These are phyloP conservation scores for Oleoguttula mirabilis DNA, from an alignment of 495 filamentous ascomycete species.

Conservation along the genomic window DNA sequence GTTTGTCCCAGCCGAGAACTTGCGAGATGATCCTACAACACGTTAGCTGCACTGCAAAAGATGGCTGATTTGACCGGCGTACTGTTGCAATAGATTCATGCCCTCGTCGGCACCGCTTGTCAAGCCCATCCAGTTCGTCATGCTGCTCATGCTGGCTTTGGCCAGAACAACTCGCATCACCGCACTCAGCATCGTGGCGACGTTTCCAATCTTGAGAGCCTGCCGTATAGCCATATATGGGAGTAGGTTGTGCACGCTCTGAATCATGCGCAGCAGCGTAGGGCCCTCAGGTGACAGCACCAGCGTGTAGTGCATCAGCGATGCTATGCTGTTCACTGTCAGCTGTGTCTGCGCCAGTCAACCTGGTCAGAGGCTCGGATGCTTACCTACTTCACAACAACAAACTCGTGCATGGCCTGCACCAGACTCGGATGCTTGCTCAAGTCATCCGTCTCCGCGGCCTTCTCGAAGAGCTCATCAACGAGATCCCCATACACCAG, in stretches of 20 bases:
- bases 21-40: slow-evolving; percentile 47
- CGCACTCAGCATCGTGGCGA: slow-evolving; percentile 54
- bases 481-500: slow-evolving; percentile 47
- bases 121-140: slow-evolving; percentile 54
- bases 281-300: slow-evolving; percentile 52
- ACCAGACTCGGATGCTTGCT: slow-evolving; percentile 45
- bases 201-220: slow-evolving; percentile 54
- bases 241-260: slow-evolving; percentile 45
- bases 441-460: slow-evolving; percentile 40
- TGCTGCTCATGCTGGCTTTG: slow-evolving; percentile 47
- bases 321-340: slow-evolving; percentile 38
- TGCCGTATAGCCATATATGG: slow-evolving; percentile 50
- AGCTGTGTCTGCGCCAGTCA: not conserved
- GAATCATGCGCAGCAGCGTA: slow-evolving; percentile 45
- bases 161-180: slow-evolving; percentile 51
- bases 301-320: slow-evolving; percentile 51
- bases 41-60: not conserved
- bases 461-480: slow-evolving; percentile 44
- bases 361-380: not conserved
- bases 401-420: slow-evolving; percentile 45
- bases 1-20: slow-evolving; percentile 48
- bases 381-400: slow-evolving; percentile 41
- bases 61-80: slow-evolving; percentile 3
- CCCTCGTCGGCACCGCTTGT: slow-evolving; percentile 49
- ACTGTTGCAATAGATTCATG: slow-evolving; percentile 58